Percentiles rank a stretch among this genome's conserved stretches.
phyloP scores from a whole-genome alignment of 129 eudicot species.

The Chrysanthemum lavandulifolium region DNA sequence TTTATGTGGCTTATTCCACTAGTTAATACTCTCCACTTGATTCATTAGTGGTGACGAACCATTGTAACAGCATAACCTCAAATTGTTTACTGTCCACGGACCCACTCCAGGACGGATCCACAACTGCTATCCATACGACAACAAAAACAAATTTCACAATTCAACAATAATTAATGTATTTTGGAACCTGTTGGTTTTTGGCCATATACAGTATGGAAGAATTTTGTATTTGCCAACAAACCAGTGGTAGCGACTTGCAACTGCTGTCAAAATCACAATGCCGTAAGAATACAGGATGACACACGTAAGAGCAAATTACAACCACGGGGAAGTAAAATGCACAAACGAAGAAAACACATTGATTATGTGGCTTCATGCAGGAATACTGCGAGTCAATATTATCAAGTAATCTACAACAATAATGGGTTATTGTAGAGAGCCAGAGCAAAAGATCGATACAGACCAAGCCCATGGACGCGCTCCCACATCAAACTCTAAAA shows the following conservation, averaged over 20 bases:
- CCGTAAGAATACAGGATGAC: too few species aligned
- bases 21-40: slow-evolving; percentile 47
- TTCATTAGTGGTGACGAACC: slow-evolving; percentile 42
- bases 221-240: neutral
- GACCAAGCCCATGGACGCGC: too few species aligned
- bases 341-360: too few species aligned
- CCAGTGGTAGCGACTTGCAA: too few species aligned
- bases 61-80: slow-evolving; percentile 25
- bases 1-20: neutral
- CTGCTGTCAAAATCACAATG: neutral
- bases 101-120: slow-evolving; percentile 26
- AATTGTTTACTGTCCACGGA: slow-evolving; percentile 17
- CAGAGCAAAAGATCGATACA: too few species aligned
- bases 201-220: slow-evolving; percentile 1
- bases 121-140: neutral
- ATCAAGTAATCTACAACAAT: too few species aligned
- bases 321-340: too few species aligned
- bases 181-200: neutral
- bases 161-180: neutral
- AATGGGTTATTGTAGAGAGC: too few species aligned
- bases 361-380: too few species aligned
- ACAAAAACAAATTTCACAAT: slow-evolving; percentile 16
- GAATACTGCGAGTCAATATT: too few species aligned
- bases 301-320: too few species aligned
- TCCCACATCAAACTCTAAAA: too few species aligned